Evolutionary conservation across 2,329 filamentous ascomycete genomes (phyloP).

Genomic region (Penicillium sp.): DNA sequence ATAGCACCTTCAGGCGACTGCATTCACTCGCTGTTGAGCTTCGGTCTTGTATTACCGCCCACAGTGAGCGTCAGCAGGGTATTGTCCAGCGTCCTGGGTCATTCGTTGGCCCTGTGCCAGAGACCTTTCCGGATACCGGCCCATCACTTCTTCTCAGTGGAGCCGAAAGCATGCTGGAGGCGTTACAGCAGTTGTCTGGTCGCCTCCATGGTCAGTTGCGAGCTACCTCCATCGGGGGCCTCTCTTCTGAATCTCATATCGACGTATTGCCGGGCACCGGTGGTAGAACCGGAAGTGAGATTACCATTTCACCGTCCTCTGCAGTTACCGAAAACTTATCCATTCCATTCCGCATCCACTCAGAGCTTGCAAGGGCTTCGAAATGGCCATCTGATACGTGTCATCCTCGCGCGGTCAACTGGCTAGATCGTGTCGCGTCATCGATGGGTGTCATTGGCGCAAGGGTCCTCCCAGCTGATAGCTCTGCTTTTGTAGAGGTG

Average conservation of each 20-base stretch:
- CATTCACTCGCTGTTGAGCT: slow-evolving; percentile 14
- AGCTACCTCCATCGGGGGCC: slow-evolving; percentile 9
- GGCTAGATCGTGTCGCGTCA: slow-evolving; percentile 33
- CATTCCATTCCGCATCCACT: slow-evolving; percentile 28
- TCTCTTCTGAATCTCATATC: slow-evolving; percentile 14
- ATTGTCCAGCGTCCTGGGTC: slow-evolving; percentile 20
- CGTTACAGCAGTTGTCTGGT: slow-evolving; percentile 19
- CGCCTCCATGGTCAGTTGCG: slow-evolving; percentile 17
- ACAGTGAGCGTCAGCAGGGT: slow-evolving; percentile 24
- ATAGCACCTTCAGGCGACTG: slow-evolving; percentile 16
- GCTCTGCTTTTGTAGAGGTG: background rate
- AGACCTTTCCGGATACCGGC: slow-evolving; percentile 23
- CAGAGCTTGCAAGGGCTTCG: slow-evolving; percentile 26
- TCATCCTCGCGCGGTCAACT: slow-evolving; percentile 27
- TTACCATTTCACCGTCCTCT: slow-evolving; percentile 6
- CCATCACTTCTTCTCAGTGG: slow-evolving; percentile 28
- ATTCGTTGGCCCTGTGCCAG: slow-evolving; percentile 27
- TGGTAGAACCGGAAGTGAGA: slow-evolving; percentile 4
- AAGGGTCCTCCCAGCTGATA: slow-evolving; percentile 12
- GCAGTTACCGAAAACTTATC: slow-evolving; percentile 5
- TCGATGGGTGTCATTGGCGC: slow-evolving; percentile 34
- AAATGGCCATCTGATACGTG: slow-evolving; percentile 21
- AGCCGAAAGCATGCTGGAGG: slow-evolving; percentile 22
- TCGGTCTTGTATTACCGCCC: slow-evolving; percentile 20
- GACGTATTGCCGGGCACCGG: slow-evolving; percentile 9